Percentiles rank a stretch among this genome's conserved stretches.
These are phyloP conservation scores for Solanum pinnatisectum DNA, from an alignment of 257 asterid species.

Conservation along the genomic window DNA sequence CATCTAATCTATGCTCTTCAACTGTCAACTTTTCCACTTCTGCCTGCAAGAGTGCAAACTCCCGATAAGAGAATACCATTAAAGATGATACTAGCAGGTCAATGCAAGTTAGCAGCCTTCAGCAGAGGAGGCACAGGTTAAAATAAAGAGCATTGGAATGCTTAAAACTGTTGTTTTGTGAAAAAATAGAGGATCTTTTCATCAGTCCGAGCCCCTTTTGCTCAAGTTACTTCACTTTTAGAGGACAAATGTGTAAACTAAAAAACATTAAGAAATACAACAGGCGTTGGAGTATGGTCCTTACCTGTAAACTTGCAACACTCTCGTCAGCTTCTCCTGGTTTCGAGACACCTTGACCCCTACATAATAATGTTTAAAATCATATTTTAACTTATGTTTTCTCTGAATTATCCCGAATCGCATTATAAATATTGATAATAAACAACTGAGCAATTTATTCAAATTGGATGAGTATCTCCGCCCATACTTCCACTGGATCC, in stretches of 20 bases:
- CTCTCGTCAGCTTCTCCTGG: slow-evolving; percentile 77
- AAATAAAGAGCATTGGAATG: not conserved
- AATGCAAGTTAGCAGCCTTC: not conserved
- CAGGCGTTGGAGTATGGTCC: not conserved
- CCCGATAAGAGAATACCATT: not conserved
- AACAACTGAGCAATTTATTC: not conserved
- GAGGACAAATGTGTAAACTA: not conserved
- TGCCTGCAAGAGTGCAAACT: slow-evolving; percentile 44
- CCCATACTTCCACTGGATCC: slow-evolving; percentile 97
- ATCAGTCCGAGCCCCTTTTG: not conserved
- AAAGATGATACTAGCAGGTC: not conserved
- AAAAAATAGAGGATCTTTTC: not conserved
- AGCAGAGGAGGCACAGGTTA: not conserved
- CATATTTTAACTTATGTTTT: slow-evolving; percentile 11
- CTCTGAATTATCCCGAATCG: slow-evolving; percentile 1
- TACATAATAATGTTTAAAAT: slow-evolving; percentile 11
- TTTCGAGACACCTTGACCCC: slow-evolving; percentile 77
- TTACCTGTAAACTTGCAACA: slow-evolving; percentile 68
- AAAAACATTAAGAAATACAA: not conserved
- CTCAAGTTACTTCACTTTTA: not conserved
- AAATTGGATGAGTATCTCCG: not conserved
- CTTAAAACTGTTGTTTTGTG: not conserved
- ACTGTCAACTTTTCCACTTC: slow-evolving; percentile 38
- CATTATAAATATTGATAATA: not conserved
- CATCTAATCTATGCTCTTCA: slow-evolving; percentile 46